Evolutionary conservation across 1,284 basidiomycete species (phyloP).

Genomic region (Sanghuangporus baumii): DNA sequence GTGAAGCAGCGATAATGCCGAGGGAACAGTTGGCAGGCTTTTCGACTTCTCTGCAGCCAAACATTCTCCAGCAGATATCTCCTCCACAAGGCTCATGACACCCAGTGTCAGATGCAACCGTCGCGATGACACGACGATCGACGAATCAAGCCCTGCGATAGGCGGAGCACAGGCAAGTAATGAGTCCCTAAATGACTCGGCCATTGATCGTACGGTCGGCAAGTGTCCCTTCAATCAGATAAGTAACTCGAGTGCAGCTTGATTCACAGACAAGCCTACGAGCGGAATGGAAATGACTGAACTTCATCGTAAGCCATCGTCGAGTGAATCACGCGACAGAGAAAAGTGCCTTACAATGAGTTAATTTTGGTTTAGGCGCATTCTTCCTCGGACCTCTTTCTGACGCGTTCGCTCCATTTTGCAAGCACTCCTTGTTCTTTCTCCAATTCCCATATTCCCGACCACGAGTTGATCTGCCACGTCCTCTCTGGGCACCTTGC

Average conservation of each 20-base stretch:
- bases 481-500: too few relatives aligned
- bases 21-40: slow-evolving; percentile 33
- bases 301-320: neutral
- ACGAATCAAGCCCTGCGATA: slow-evolving; percentile 51
- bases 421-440: neutral
- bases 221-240: slow-evolving; percentile 43
- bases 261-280: neutral
- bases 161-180: slow-evolving; percentile 32
- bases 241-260: neutral
- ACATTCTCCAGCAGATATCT: neutral
- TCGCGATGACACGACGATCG: slow-evolving; percentile 54
- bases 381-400: neutral
- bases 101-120: slow-evolving; percentile 66
- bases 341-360: neutral
- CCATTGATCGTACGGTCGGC: slow-evolving; percentile 32
- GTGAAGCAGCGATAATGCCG: slow-evolving; percentile 42
- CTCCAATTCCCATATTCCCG: neutral
- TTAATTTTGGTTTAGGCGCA: neutral
- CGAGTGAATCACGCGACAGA: neutral
- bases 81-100: slow-evolving; percentile 50
- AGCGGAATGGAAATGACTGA: slow-evolving; percentile 15
- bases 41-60: neutral
- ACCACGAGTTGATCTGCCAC: neutral
- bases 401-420: neutral
- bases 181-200: slow-evolving; percentile 41